Evolutionary conservation across 257 asterid species (phyloP).

Genomic region (Cruciata laevipes): DNA sequence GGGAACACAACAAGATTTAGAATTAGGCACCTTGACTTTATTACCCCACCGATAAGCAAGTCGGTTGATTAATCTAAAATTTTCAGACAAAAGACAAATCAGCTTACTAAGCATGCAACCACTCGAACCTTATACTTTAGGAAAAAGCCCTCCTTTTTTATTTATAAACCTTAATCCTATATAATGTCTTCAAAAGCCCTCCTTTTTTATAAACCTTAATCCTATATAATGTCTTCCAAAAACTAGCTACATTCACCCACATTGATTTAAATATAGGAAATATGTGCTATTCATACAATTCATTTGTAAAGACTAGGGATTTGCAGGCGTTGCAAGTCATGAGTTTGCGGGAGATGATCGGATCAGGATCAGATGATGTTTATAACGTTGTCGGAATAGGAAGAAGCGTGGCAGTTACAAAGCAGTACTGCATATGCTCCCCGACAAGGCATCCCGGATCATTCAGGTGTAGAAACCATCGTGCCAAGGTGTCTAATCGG

Average conservation of each 20-base stretch:
- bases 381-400: neutral
- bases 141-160: neutral
- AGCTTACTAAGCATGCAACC: conserved; percentile 7
- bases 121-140: neutral
- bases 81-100: conserved; percentile 7
- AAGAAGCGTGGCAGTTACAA: neutral
- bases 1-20: neutral
- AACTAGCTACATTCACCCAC: neutral
- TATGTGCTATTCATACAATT: conserved; percentile 6
- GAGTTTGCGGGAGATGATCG: too few relatives aligned
- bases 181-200: neutral
- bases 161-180: neutral
- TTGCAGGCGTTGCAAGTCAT: neutral
- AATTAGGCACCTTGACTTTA: neutral
- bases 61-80: neutral
- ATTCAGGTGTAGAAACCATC: conserved; percentile 26
- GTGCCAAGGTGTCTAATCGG: conserved; percentile 4
- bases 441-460: conserved; percentile 26
- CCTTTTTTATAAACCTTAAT: too few relatives aligned
- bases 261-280: neutral
- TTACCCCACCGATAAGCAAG: neutral
- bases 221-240: neutral
- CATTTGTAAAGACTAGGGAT: neutral
- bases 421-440: conserved; percentile 19
- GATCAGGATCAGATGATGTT: too few relatives aligned